These are phyloP conservation scores for Hypocreales sp. DNA, from an alignment of 2,329 filamentous ascomycete genomes.

Conservation along the genomic window DNA sequence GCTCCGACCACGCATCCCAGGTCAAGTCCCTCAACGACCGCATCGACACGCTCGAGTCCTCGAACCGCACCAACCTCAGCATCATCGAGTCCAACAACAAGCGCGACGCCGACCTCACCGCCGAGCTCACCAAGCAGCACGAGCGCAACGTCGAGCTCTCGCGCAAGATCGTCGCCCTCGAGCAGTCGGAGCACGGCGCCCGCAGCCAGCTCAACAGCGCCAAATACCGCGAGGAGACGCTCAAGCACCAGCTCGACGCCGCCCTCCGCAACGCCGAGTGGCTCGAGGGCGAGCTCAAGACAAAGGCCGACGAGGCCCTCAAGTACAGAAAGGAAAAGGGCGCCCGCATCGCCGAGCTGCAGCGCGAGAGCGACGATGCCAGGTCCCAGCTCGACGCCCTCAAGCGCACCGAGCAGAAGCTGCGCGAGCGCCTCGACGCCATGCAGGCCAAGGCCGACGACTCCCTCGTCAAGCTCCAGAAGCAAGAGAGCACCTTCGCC, in stretches of 20 bases:
- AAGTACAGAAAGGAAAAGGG: conserved; percentile 94
- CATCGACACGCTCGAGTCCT: conserved; percentile 74
- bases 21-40: conserved; percentile 65
- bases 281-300: conserved; percentile 83
- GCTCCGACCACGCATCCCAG: conserved; percentile 58
- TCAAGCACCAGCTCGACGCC: conserved; percentile 81
- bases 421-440: conserved; percentile 69
- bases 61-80: conserved; percentile 79
- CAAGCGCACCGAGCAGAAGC: conserved; percentile 62
- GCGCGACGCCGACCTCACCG: conserved; percentile 70
- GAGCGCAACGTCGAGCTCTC: conserved; percentile 73
- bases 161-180: conserved; percentile 65
- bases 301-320: conserved; percentile 71
- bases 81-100: conserved; percentile 82
- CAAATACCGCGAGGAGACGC: conserved; percentile 78
- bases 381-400: conserved; percentile 62
- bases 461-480: conserved; percentile 64
- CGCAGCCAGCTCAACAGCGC: conserved; percentile 66
- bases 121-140: conserved; percentile 78
- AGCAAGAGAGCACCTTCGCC: conserved; percentile 69
- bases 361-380: conserved; percentile 77
- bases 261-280: conserved; percentile 85
- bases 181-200: conserved; percentile 70
- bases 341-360: conserved; percentile 72
- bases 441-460: conserved; percentile 80